Evolutionary conservation across 805 yeast genomes (phyloP).

Genomic region (Lachancea meyersii): DNA sequence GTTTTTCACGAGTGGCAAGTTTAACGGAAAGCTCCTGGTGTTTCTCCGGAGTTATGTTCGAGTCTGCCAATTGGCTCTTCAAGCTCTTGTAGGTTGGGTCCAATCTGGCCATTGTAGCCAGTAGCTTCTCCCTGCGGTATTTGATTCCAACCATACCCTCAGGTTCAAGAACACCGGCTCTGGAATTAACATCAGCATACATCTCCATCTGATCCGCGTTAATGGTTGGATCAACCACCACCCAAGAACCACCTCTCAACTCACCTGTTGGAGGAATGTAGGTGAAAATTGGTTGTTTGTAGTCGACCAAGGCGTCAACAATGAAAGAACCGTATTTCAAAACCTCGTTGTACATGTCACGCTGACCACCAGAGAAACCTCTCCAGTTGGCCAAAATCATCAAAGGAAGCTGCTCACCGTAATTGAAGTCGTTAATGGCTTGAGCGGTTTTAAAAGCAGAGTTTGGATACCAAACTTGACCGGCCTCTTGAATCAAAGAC

Average conservation of each 20-base stretch:
- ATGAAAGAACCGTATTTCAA: conserved; percentile 94
- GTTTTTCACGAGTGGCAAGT: conserved; percentile 71
- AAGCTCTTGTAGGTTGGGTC: conserved; percentile 69
- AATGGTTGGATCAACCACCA: conserved; percentile 97
- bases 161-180: conserved; percentile 98
- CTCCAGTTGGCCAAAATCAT: conserved; percentile 99
- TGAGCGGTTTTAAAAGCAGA: conserved; percentile 99
- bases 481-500: conserved; percentile 84
- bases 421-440: conserved; percentile 94
- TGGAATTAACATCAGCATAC: conserved; percentile 93
- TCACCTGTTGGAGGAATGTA: conserved; percentile 98
- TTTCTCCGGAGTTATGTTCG: conserved; percentile 55
- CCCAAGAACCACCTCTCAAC: conserved; percentile 99
- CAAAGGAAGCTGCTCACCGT: conserved; percentile 96
- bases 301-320: conserved; percentile 94
- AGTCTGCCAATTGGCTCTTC: conserved; percentile 52
- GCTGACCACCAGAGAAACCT: conserved; percentile 99
- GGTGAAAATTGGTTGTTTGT: conserved; percentile 93
- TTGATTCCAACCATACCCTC: conserved; percentile 99
- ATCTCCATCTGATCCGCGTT: conserved; percentile 97
- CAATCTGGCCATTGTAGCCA: conserved; percentile 86
- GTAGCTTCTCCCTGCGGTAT: conserved; percentile 86
- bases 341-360: conserved; percentile 98
- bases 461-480: conserved; percentile 99
- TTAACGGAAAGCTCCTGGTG: conserved; percentile 57